These are phyloP conservation scores for Pseudophaeomoniella oleicola DNA, from an alignment of 2,329 filamentous ascomycete genomes.

Conservation along the genomic window DNA sequence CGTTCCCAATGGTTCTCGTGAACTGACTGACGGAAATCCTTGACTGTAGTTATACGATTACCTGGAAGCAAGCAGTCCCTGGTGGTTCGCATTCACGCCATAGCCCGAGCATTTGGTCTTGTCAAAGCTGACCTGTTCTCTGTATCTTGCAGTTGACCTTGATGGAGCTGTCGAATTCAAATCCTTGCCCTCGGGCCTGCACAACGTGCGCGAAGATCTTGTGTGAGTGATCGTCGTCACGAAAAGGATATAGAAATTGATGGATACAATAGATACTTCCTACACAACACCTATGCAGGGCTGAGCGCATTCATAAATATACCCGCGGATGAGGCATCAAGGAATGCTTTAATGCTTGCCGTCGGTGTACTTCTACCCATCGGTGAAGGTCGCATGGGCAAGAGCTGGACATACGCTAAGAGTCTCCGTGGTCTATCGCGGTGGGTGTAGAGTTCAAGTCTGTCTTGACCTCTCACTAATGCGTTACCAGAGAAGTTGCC, in stretches of 20 bases:
- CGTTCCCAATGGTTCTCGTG: too few relatives aligned
- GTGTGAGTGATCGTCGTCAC: slow-evolving; percentile 27
- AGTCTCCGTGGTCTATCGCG: slow-evolving; percentile 59
- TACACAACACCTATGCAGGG: slow-evolving; percentile 71
- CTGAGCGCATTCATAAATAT: slow-evolving; percentile 84
- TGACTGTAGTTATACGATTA: slow-evolving; percentile 55
- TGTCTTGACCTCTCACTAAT: too few relatives aligned
- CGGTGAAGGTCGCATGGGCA: slow-evolving; percentile 69
- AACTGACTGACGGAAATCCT: slow-evolving; percentile 3
- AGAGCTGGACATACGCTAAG: slow-evolving; percentile 78
- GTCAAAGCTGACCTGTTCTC: slow-evolving; percentile 2
- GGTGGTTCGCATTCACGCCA: slow-evolving; percentile 47
- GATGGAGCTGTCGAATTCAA: slow-evolving; percentile 92
- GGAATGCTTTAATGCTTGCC: slow-evolving; percentile 84
- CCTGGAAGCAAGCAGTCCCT: slow-evolving; percentile 64
- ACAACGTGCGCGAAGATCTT: slow-evolving; percentile 75
- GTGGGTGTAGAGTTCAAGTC: slow-evolving; percentile 26
- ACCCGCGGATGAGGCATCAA: slow-evolving; percentile 60
- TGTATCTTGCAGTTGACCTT: slow-evolving; percentile 35
- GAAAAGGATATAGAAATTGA: background rate
- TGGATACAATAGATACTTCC: slow-evolving; percentile 58
- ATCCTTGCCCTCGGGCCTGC: slow-evolving; percentile 81
- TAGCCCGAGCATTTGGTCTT: too few relatives aligned
- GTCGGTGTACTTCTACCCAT: slow-evolving; percentile 80
- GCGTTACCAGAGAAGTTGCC: slow-evolving; percentile 36